Evolutionary conservation across 1,139 yeast species (phyloP).

Genomic region (Candida pseudocylindracea): DNA sequence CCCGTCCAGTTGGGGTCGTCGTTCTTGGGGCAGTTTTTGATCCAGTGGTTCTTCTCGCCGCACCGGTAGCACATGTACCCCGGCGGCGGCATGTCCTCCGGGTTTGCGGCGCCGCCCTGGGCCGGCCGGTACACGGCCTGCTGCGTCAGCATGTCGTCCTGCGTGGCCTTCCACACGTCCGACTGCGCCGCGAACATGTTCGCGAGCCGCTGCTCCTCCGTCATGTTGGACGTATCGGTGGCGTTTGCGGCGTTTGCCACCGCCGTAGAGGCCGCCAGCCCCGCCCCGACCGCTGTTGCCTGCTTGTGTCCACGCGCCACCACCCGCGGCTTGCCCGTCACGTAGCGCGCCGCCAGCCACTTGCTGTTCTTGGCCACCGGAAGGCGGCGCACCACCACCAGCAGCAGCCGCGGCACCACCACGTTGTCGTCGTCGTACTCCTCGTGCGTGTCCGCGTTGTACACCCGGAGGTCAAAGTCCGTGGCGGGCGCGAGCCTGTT

Average conservation of each 20-base stretch:
- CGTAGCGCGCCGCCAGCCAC: slow-evolving; percentile 38
- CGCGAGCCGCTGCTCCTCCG: slow-evolving; percentile 76
- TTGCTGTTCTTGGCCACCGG: slow-evolving; percentile 22
- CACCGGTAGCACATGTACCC: slow-evolving; percentile 93
- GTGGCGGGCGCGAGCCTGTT: slow-evolving; percentile 70
- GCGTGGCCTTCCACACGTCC: slow-evolving; percentile 88
- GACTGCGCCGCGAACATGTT: slow-evolving; percentile 86
- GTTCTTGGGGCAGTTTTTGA: slow-evolving; percentile 85
- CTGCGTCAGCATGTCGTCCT: slow-evolving; percentile 68
- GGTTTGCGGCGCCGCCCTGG: slow-evolving; percentile 5
- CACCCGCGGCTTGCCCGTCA: slow-evolving; percentile 63
- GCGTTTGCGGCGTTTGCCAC: not conserved
- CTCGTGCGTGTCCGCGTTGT: slow-evolving; percentile 45
- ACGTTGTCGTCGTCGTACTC: slow-evolving; percentile 79
- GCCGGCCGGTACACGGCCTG: slow-evolving; percentile 32
- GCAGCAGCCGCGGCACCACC: slow-evolving; percentile 72
- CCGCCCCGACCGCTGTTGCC: slow-evolving; percentile 6
- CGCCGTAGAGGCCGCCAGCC: slow-evolving; percentile 2
- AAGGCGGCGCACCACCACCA: slow-evolving; percentile 59
- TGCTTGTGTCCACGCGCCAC: slow-evolving; percentile 8
- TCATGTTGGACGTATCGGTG: slow-evolving; percentile 13
- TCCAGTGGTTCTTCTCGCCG: slow-evolving; percentile 95
- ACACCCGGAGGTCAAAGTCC: slow-evolving; percentile 59
- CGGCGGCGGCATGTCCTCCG: slow-evolving; percentile 72
- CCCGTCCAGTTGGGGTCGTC: slow-evolving; percentile 90